phyloP scores from a whole-genome alignment of 176 grass and related monocot genomes.

The Musa itinerans region DNA sequence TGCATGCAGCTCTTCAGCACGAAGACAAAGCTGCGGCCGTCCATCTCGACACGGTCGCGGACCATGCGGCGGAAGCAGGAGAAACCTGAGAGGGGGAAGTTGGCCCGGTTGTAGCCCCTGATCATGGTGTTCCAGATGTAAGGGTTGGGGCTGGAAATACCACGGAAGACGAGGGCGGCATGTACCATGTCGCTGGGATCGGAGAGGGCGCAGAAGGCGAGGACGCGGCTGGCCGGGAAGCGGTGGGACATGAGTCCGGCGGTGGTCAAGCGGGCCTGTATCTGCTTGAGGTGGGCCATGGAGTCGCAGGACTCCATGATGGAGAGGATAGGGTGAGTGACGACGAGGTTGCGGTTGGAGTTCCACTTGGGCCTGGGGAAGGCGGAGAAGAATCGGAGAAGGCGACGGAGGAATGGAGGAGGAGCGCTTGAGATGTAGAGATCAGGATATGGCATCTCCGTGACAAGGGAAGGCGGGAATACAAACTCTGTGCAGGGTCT shows the following conservation, averaged over 20 bases:
- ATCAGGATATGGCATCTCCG: too few species aligned
- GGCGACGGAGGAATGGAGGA: not conserved
- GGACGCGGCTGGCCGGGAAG: conserved; percentile 53
- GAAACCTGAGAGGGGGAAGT: conserved; percentile 19
- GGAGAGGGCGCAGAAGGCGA: conserved; percentile 64
- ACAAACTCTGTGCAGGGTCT: too few species aligned
- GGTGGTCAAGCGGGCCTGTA: conserved; percentile 52
- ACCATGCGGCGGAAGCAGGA: conserved; percentile 34
- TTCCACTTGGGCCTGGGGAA: conserved; percentile 40
- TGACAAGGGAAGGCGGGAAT: too few species aligned
- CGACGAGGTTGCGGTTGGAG: conserved; percentile 50
- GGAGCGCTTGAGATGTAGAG: not conserved
- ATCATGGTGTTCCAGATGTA: conserved; percentile 63
- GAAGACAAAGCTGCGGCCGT: conserved; percentile 51
- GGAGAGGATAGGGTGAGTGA: conserved; percentile 59
- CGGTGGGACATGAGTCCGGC: conserved; percentile 43
- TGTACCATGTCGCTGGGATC: conserved; percentile 34
- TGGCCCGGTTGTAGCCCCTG: conserved; percentile 45
- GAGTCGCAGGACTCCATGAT: conserved; percentile 54
- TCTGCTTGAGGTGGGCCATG: conserved; percentile 50
- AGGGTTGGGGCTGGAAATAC: conserved; percentile 29
- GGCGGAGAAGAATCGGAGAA: not conserved
- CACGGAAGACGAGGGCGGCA: conserved; percentile 29
- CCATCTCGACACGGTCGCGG: conserved; percentile 18
- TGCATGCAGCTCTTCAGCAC: conserved; percentile 34